phyloP scores from a whole-genome alignment of 306 rosid species.

The Prosopis cineraria region DNA sequence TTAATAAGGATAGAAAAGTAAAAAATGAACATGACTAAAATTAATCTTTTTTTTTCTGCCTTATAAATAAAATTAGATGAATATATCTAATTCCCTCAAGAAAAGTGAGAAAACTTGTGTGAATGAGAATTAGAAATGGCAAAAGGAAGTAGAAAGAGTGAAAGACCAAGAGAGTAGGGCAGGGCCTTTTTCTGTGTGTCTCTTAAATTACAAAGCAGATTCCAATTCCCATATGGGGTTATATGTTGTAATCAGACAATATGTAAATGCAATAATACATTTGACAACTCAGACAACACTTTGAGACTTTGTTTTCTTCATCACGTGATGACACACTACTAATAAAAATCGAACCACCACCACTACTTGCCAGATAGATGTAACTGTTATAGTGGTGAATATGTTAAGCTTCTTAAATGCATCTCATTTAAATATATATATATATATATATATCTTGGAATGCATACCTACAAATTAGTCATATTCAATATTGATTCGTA shows the following conservation, averaged over 20 bases:
- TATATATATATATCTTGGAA: too few species aligned
- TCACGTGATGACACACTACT: not conserved
- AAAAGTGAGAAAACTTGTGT: too few species aligned
- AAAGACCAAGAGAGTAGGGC: too few species aligned
- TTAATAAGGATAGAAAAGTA: too few species aligned
- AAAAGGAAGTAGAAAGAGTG: too few species aligned
- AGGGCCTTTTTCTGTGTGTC: not conserved
- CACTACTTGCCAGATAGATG: slow-evolving; percentile 28
- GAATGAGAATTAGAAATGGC: too few species aligned
- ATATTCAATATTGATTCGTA: slow-evolving; percentile 26
- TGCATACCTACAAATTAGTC: slow-evolving; percentile 37
- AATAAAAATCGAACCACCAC: not conserved
- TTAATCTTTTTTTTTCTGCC: too few species aligned
- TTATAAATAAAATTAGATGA: too few species aligned
- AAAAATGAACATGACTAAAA: too few species aligned
- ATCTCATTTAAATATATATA: not conserved
- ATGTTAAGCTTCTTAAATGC: slow-evolving; percentile 7
- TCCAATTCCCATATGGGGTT: not conserved
- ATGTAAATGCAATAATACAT: slow-evolving; percentile 38
- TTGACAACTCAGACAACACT: slow-evolving; percentile 3
- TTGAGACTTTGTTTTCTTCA: not conserved
- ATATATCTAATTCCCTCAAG: too few species aligned
- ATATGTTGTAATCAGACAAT: slow-evolving; percentile 31
- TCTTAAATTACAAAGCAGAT: not conserved
- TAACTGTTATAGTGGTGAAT: not conserved